Percentiles rank a stretch among this genome's conserved stretches.
Evolutionary conservation across 805 yeast genomes (phyloP).

Genomic region (Candida incommunis): DNA sequence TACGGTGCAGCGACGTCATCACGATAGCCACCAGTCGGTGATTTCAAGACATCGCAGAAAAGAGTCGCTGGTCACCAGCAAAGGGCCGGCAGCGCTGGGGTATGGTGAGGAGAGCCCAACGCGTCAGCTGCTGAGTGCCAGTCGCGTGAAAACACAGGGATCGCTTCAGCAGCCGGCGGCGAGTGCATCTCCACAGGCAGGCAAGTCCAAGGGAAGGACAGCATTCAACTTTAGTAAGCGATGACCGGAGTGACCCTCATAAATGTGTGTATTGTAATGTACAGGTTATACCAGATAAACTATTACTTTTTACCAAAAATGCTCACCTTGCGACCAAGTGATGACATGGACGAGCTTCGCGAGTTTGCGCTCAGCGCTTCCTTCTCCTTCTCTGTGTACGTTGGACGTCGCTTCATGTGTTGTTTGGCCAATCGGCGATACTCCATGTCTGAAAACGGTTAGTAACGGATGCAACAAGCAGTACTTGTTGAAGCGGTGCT

Average conservation of each 20-base stretch:
- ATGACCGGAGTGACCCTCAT: background rate
- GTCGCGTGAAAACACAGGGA: too few relatives aligned
- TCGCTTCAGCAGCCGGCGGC: too few relatives aligned
- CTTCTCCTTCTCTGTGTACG: conserved; percentile 2
- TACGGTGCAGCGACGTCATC: conserved; percentile 26
- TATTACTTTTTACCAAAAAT: background rate
- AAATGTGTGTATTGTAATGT: too few relatives aligned
- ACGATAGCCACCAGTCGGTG: background rate
- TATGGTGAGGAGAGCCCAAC: too few relatives aligned
- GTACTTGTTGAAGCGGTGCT: too few relatives aligned
- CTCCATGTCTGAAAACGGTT: conserved; percentile 7
- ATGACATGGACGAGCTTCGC: conserved; percentile 2
- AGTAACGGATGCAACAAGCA: background rate
- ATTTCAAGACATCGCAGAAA: background rate
- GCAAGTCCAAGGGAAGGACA: background rate
- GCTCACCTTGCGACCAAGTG: conserved; percentile 3
- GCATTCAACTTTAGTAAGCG: background rate
- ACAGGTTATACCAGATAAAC: background rate
- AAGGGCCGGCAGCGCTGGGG: too few relatives aligned
- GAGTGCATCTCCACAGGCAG: too few relatives aligned
- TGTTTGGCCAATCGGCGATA: conserved; percentile 9
- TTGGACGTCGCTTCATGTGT: conserved; percentile 7
- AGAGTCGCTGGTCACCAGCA: conserved; percentile 5
- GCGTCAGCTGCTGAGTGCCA: too few relatives aligned
- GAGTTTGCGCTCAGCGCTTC: conserved; percentile 2